Evolutionary conservation across 495 filamentous ascomycete genomes (phyloP), one percentile per base, ranked within the genome.

Genomic region (Aspergillus diversus): DNA sequence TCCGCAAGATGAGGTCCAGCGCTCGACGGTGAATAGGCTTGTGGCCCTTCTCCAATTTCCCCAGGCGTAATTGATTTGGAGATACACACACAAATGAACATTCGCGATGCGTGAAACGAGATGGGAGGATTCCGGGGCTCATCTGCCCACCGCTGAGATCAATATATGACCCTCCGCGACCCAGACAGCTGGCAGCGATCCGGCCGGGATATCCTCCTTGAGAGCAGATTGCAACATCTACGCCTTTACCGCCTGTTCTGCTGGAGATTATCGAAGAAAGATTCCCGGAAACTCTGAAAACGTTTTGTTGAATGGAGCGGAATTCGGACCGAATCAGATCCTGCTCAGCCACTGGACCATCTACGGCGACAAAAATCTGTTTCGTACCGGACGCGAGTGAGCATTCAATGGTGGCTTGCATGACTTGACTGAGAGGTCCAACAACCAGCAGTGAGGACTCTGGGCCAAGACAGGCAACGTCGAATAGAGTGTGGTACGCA

Each of bases 51-150:
- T 62, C 64, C 5, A 61, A 55, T 54, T 66, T 61, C 11, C 64
- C 63, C 1, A 60, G 69, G 47, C 64, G 64, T 7, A 42, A 55
- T 39, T 54, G 61, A 12, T 59, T 55, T 13, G 68, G 49, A 15
- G 52, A 31, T 0, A 67, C 59, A 0, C 66, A 62, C 6, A 58
- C 63, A 64, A 71, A 67, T 0, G 64, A 65, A 56, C 69, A 69
- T 9, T 66, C 69, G 42, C 64, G 66, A 39, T 67, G 58, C 4
- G 66, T 56, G 35, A 71, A 67, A 43, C 64, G 66, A 2, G 64
- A 58, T 7, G 69, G 69, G 5, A 71, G 62, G 39, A 64, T 62
- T 42, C 58, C 68, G 5, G 65, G 43, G 53, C 67, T 69, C 69
- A 71, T 69, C 0, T 71, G 66, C 8, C 39, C 39, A 5, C 37